phyloP scores from a whole-genome alignment of 1,139 yeast species.

The Candida dubliniensis region DNA sequence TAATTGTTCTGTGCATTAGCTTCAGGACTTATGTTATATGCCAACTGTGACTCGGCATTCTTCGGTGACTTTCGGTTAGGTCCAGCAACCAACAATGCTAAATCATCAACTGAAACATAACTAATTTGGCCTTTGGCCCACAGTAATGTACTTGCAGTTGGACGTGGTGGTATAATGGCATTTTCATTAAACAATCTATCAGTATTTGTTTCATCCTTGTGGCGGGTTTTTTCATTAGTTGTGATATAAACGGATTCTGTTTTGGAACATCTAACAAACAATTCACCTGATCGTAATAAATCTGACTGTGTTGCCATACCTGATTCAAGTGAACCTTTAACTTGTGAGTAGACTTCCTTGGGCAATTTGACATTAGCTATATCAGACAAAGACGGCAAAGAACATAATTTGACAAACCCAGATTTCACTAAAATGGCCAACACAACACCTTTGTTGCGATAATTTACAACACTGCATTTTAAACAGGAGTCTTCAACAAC shows the following conservation, averaged over 20 bases:
- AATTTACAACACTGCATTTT: conserved; percentile 37
- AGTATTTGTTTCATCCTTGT: conserved; percentile 25
- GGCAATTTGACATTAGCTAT: conserved; percentile 38
- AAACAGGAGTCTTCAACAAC: conserved; percentile 65
- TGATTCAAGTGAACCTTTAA: conserved; percentile 24
- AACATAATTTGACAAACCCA: conserved; percentile 40
- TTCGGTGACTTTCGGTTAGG: conserved; percentile 56
- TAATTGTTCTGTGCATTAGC: conserved; percentile 40
- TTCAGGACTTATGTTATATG: conserved; percentile 53
- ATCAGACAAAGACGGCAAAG: conserved; percentile 42
- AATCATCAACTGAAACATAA: conserved; percentile 57
- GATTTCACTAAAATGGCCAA: conserved; percentile 38
- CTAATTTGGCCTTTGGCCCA: conserved; percentile 81
- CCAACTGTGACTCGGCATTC: conserved; percentile 55
- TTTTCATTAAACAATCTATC: conserved; percentile 62
- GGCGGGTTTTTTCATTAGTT: conserved; percentile 15
- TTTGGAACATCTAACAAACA: conserved; percentile 57
- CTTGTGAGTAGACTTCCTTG: conserved; percentile 29
- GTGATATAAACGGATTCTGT: conserved; percentile 49
- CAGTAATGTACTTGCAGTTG: conserved; percentile 74
- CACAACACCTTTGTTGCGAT: conserved; percentile 32
- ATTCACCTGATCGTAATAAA: conserved; percentile 70
- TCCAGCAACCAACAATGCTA: conserved; percentile 60
- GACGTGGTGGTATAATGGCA: conserved; percentile 71
- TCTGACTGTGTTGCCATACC: conserved; percentile 28